Evolutionary conservation across 768 basidiomycete genomes (phyloP).

Genomic region (Trametes maxima): DNA sequence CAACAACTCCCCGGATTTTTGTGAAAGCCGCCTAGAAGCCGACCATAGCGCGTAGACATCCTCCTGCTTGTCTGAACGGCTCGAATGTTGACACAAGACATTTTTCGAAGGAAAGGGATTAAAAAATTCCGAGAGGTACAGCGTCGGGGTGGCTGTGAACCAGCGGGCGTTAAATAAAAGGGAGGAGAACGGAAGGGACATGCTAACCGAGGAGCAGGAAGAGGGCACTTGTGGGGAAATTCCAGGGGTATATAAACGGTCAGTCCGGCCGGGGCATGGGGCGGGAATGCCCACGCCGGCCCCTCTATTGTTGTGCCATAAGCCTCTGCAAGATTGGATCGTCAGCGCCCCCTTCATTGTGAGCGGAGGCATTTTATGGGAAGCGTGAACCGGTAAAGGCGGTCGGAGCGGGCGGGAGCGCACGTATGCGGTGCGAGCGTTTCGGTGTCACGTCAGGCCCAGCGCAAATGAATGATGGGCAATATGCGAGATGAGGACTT

Average conservation of each 20-base stretch:
- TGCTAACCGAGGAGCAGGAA: conserved; percentile 4
- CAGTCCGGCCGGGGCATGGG: conserved; percentile 13
- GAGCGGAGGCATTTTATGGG: conserved; percentile 28
- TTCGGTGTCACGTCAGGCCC: conserved; percentile 19
- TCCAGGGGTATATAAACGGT: conserved; percentile 8
- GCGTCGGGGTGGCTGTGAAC: neutral
- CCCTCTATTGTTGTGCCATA: conserved; percentile 29
- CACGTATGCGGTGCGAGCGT: conserved; percentile 19
- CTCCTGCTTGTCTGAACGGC: neutral
- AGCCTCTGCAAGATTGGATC: conserved; percentile 31
- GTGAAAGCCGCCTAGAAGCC: conserved; percentile 6
- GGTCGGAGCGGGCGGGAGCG: conserved; percentile 21
- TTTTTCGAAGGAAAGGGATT: neutral
- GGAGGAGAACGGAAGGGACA: conserved; percentile 10
- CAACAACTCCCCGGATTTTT: conserved; percentile 18
- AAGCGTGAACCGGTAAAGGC: conserved; percentile 21
- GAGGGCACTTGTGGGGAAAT: neutral
- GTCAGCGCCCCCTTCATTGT: conserved; percentile 26
- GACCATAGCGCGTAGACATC: conserved; percentile 16
- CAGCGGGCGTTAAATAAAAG: neutral
- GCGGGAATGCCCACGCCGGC: conserved; percentile 28
- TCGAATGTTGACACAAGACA: conserved; percentile 5
- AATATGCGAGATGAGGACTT: conserved; percentile 12
- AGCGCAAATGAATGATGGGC: conserved; percentile 20
- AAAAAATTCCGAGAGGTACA: neutral